Evolutionary conservation across 2,329 filamentous ascomycete species (phyloP).

Genomic region (Penicillium sp.): DNA sequence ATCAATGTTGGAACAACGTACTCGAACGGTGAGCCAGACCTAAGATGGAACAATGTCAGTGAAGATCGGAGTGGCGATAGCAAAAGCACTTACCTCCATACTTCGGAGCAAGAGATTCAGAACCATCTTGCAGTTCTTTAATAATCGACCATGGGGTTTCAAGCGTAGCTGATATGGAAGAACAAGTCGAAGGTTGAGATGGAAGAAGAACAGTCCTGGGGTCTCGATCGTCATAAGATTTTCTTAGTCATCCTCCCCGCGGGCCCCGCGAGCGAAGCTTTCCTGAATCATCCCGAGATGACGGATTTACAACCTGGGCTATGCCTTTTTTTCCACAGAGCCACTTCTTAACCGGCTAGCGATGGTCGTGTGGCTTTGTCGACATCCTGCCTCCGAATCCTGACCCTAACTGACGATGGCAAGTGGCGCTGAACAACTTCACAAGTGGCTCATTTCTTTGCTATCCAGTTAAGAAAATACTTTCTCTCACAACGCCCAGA

Average conservation of each 20-base stretch:
- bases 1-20: constrained; percentile 23
- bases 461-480: constrained; percentile 9
- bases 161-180: background rate
- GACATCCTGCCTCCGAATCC: constrained; percentile 3
- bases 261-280: background rate
- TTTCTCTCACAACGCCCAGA: constrained; percentile 2
- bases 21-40: constrained; percentile 39
- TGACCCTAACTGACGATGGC: constrained; percentile 20
- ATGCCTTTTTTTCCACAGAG: background rate
- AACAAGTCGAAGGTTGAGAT: background rate
- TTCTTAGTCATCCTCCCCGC: constrained; percentile 6
- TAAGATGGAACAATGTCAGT: constrained; percentile 20
- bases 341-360: background rate
- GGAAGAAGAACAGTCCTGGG: background rate
- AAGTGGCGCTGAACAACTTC: constrained; percentile 17
- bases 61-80: background rate
- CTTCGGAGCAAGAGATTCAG: constrained; percentile 30
- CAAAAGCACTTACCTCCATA: constrained; percentile 33
- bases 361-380: constrained; percentile 14
- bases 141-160: background rate
- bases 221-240: background rate
- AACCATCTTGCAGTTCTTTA: constrained; percentile 22
- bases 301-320: background rate
- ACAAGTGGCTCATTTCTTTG: constrained; percentile 14
- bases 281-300: background rate